A percentile compares a stretch with the other conserved stretches of the same genome.
These are phyloP conservation scores for Backusella sp. DNA, from an alignment of 192 early-diverging fungal species.

Conservation along the genomic window DNA sequence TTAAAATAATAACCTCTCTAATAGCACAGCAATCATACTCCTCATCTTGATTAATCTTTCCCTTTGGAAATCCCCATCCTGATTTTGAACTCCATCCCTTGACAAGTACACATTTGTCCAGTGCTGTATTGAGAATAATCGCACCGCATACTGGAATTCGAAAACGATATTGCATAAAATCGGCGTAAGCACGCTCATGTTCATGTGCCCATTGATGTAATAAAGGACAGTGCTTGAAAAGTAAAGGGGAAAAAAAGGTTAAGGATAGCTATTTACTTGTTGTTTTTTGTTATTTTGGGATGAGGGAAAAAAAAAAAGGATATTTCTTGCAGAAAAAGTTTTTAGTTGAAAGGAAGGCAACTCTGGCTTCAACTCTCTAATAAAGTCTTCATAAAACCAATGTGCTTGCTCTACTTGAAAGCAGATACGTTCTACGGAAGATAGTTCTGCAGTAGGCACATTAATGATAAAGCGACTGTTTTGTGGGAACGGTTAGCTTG, in stretches of 20 bases:
- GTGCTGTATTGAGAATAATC: slow-evolving; percentile 80
- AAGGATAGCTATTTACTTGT: slow-evolving; percentile 15
- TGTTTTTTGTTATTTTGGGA: not conserved
- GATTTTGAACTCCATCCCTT: slow-evolving; percentile 88
- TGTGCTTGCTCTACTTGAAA: slow-evolving; percentile 99
- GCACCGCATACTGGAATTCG: slow-evolving; percentile 97
- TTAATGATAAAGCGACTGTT: slow-evolving; percentile 96
- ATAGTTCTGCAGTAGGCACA: slow-evolving; percentile 91
- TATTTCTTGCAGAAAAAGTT: slow-evolving; percentile 73
- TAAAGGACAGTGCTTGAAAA: slow-evolving; percentile 91
- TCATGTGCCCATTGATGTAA: slow-evolving; percentile 86
- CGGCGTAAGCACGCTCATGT: slow-evolving; percentile 85
- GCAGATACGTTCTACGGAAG: slow-evolving; percentile 93
- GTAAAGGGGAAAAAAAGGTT: slow-evolving; percentile 30
- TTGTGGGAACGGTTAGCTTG: not conserved
- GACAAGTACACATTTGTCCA: slow-evolving; percentile 88
- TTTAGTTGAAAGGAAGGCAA: slow-evolving; percentile 86
- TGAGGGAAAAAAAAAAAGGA: slow-evolving; percentile 34
- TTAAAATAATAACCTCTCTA: slow-evolving; percentile 66
- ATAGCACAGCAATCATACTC: slow-evolving; percentile 83
- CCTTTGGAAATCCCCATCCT: slow-evolving; percentile 98
- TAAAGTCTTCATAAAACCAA: slow-evolving; percentile 99
- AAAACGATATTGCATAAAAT: slow-evolving; percentile 95
- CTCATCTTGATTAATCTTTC: slow-evolving; percentile 99
- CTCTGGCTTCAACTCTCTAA: slow-evolving; percentile 79